phyloP scores from a whole-genome alignment of 2,329 filamentous ascomycete species.

The Exophiala lecanii-corni region DNA sequence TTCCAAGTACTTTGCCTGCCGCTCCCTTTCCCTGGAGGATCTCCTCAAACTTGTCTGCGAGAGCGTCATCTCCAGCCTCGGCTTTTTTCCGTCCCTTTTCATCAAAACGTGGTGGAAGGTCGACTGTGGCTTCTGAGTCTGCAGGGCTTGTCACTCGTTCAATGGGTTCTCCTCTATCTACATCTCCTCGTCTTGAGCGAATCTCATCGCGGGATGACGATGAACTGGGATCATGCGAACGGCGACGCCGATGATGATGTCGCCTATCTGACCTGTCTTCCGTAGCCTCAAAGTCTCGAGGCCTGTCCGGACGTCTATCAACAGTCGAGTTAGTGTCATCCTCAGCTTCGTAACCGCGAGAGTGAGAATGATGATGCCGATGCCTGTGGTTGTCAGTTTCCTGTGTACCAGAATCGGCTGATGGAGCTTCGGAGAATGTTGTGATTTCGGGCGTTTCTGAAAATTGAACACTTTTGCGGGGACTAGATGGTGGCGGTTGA shows the following conservation, averaged over 20 bases:
- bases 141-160: constrained; percentile 19
- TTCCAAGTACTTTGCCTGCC: constrained; percentile 26
- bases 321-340: constrained; percentile 30
- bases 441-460: constrained; percentile 21
- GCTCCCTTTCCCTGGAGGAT: constrained; percentile 33
- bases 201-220: constrained; percentile 14
- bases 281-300: background rate
- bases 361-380: constrained; percentile 14
- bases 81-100: constrained; percentile 36
- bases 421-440: constrained; percentile 7
- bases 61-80: constrained; percentile 31
- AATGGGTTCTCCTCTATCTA: constrained; percentile 6
- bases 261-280: constrained; percentile 13
- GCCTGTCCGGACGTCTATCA: constrained; percentile 13
- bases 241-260: constrained; percentile 24
- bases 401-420: constrained; percentile 11
- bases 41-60: constrained; percentile 34
- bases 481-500: constrained; percentile 13
- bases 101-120: constrained; percentile 43
- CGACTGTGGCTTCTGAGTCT: constrained; percentile 42
- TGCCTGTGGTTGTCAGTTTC: constrained; percentile 11
- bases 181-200: constrained; percentile 1
- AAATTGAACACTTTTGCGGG: constrained; percentile 25
- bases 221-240: constrained; percentile 22
- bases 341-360: constrained; percentile 39